Conservation (phyloP, 1,139 yeast genomes). For the Eremothecium sinecaudum region DNA sequence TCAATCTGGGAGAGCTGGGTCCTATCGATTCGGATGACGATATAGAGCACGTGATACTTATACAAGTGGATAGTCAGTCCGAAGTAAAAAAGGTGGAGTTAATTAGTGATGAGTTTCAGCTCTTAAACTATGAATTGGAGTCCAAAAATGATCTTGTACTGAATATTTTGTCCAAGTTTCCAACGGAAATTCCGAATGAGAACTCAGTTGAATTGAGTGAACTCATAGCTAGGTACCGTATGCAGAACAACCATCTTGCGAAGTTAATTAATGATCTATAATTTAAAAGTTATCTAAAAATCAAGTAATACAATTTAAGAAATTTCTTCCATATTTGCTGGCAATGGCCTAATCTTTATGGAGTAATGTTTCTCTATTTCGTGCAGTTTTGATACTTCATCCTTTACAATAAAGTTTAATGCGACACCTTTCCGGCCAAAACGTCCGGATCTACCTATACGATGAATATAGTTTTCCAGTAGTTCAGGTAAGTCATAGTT, state of each 20-base stretch:
- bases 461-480: slow-evolving; percentile 82
- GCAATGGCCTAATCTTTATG: slow-evolving; percentile 80
- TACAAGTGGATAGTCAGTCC: slow-evolving; percentile 27
- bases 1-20: slow-evolving; percentile 5
- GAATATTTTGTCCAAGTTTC: slow-evolving; percentile 26
- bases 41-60: slow-evolving; percentile 28
- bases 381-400: slow-evolving; percentile 50
- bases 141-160: slow-evolving; percentile 23
- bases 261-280: slow-evolving; percentile 15
- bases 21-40: slow-evolving; percentile 13
- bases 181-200: slow-evolving; percentile 10
- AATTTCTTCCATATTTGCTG: slow-evolving; percentile 52
- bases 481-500: slow-evolving; percentile 84
- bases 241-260: slow-evolving; percentile 33
- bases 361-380: slow-evolving; percentile 73
- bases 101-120: slow-evolving; percentile 28
- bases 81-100: slow-evolving; percentile 21
- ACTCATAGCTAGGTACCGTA: slow-evolving; percentile 31
- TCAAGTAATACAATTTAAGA: slow-evolving; percentile 9
- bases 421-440: slow-evolving; percentile 96
- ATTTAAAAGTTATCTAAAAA: slow-evolving; percentile 6
- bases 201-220: slow-evolving; percentile 22
- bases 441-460: slow-evolving; percentile 92
- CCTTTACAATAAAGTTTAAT: slow-evolving; percentile 70
- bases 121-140: slow-evolving; percentile 14